Base-by-base conservation (phyloP, 345 rosid species). In the Passiflora organensis region DNA sequence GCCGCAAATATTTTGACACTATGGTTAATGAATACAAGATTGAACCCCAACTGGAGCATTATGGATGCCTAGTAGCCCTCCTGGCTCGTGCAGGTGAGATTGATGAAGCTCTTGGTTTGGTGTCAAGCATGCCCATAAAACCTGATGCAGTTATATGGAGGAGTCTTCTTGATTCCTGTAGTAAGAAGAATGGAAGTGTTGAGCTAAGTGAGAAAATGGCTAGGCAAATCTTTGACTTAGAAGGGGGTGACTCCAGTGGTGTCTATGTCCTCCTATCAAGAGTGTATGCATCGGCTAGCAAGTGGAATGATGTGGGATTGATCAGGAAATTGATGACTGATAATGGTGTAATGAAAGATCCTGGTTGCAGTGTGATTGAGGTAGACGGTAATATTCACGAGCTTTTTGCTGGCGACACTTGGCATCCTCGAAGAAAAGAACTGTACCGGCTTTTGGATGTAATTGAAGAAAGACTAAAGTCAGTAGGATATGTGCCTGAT, bases 111-210 rank as follows among this genome's bases (percentile, higher is more conserved):
- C 69, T 86, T 21, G 68, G 80, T 60, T 58, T 86, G 44, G 76
- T 90, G 12, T 73, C 67, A 32, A 65, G 13, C 48, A 90, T 87
- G 95, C 82, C 81, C 0, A 67, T 81, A 73, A 86, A 74, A 70
- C 95, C 95, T 15, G 97, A 90, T 52, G 75, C 42, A 1, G 85
- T 84, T 22, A 84, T 86, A 23, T 87, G 95, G 95, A 90, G 97
- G 74, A 76, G 91, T 66, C 85, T 90, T 22, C 97, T 90, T 10
- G 91, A 77, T 62, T 85, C 95, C 55, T 84, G 86, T 73, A 65
- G 84, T 44, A 87, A 80, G 80, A 76, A 71, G 46, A 76, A 80
- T 56, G 85, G 65, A 53, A 68, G 80, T 42, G 62, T 85, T 10
- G 77, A 77, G 74, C 72, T 78, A 47, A 83, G 97, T 14, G 84